Base-by-base conservation (phyloP, 176 grass and related monocot genomes). In the Oryza glumipatula region DNA sequence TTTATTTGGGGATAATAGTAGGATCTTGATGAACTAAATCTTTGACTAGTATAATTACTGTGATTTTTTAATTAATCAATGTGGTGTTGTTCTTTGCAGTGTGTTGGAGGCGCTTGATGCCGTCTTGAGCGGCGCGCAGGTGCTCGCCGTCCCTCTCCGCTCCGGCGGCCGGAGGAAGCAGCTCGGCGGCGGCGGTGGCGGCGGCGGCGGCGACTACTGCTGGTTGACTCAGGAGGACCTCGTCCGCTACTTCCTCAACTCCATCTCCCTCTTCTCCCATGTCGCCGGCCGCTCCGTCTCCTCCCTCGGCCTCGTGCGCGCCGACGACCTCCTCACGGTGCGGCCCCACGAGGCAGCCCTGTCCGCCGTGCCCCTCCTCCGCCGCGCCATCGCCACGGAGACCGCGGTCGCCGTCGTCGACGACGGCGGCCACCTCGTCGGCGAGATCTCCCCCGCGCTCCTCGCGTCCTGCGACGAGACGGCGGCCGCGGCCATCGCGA, bases 191-290 rank as follows among this genome's bases (percentile, higher is more conserved):
- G 83, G 14, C 73, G 69, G 36, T 49, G 83, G 75, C n/a, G 89
- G 54, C 3, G 83, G 14, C 0, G 51, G 54, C 2, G 73, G 54
- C 16, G 95, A 97, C 22, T 88, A 92, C 79, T 97, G 94, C 88
- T 97, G 90, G 92, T 73, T 97, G 76, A 94, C 86, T 26, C 83
- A 92, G 39, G 94, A 97, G 78, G 94, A 97, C 83, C 86, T 97
- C n/a, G 89, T 94, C 23, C 94, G 90, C 45, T 87, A 94, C 89
- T 92, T 97, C 83, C 88, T 97, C 47, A 89, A 90, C 88, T 92
- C 90, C 69, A 94, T 97, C 66, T 82, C 90, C 75, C 74, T 94
- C 81, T 91, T 92, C 88, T 92, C 87, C 83, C 88, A 91, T 74
- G 86, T 85, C 69, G 82, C 88, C 16, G 87, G 92, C 2, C 81